Base-by-base conservation (phyloP, 768 basidiomycete species). In the Mycena floridula region DNA sequence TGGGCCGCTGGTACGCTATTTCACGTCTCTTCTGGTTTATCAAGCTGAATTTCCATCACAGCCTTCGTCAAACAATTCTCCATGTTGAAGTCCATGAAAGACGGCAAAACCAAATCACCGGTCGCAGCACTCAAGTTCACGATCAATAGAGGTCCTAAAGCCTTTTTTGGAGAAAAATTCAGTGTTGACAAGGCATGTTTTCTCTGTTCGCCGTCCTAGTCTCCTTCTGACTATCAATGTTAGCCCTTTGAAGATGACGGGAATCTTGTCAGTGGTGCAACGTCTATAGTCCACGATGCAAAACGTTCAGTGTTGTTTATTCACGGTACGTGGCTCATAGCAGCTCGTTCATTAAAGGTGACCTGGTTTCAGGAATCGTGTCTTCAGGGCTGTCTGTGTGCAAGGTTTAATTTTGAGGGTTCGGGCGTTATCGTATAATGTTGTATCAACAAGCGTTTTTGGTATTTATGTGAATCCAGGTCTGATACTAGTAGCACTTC, bases 221-320 rank as follows among this genome's bases (percentile, higher is more conserved):
- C 30, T 41, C 37, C 35, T 54, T 43, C 35, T 49, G 38, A 43
- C 36, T n/a, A 2, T 30, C 15, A 21, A 47, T 25, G 36, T 4
- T 49, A 85, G 81, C 67, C 76, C 8, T 85, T 88, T 46, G 80
- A 85, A 57, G 82, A 88, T 57, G 67, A 79, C 46, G 85, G 86
- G 7, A 62, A 56, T 3, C 40, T 82, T 21, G 73, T 76, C 9
- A 75, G 76, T 13, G 79, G 73, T 6, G 63, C 69, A 26, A 89
- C 85, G 2, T 65, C 73, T 2, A 81, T 63, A 3, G 79, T 67
- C 13, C 73, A 81, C 51, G 81, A 84, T 53, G 59, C 72, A 2
- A 52, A 70, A 50, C 65, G 77, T 39, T 59, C 63, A 16, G 66
- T 54, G 26, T 54, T 87, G 16, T 87, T 76, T 59, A 54, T 85